phyloP scores from a whole-genome alignment of 768 basidiomycete species.

The Kondoa malvinella region DNA sequence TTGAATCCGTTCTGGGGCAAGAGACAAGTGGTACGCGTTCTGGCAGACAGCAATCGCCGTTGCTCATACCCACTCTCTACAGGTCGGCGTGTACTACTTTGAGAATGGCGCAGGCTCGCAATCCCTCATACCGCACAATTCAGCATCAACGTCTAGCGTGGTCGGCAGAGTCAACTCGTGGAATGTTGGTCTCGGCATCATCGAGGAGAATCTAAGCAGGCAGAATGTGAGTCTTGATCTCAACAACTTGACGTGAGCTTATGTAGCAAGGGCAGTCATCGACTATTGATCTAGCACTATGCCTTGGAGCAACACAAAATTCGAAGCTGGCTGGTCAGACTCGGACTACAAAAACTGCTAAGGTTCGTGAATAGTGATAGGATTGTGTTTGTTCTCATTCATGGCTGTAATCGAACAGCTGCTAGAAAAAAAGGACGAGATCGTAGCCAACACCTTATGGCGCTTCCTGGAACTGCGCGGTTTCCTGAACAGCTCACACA shows the following conservation, averaged over 20 bases:
- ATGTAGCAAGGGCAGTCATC: conserved; percentile 61
- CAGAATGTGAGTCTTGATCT: conserved; percentile 61
- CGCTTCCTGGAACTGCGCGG: conserved; percentile 89
- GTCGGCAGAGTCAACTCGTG: conserved; percentile 75
- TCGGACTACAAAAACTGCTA: conserved; percentile 32
- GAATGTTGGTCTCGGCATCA: conserved; percentile 65
- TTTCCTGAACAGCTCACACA: conserved; percentile 74
- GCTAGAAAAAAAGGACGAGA: conserved; percentile 93
- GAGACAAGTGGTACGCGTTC: conserved; percentile 42
- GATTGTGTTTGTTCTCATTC: too few species aligned
- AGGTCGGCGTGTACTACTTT: conserved; percentile 33
- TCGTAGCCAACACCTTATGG: conserved; percentile 97
- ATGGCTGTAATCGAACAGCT: conserved; percentile 32
- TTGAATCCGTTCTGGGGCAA: conserved; percentile 64
- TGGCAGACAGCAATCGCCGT: background rate
- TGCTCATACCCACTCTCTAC: background rate
- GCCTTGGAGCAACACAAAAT: conserved; percentile 70
- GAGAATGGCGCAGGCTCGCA: conserved; percentile 31
- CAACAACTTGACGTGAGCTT: background rate
- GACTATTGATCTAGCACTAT: conserved; percentile 89
- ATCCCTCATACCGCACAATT: conserved; percentile 45
- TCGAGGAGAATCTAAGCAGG: conserved; percentile 85
- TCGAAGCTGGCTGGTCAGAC: conserved; percentile 70
- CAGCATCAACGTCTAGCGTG: conserved; percentile 61
- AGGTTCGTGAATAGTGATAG: too few species aligned